Conservation (phyloP, 2,329 filamentous ascomycete genomes). For the Massarina eburnea region DNA sequence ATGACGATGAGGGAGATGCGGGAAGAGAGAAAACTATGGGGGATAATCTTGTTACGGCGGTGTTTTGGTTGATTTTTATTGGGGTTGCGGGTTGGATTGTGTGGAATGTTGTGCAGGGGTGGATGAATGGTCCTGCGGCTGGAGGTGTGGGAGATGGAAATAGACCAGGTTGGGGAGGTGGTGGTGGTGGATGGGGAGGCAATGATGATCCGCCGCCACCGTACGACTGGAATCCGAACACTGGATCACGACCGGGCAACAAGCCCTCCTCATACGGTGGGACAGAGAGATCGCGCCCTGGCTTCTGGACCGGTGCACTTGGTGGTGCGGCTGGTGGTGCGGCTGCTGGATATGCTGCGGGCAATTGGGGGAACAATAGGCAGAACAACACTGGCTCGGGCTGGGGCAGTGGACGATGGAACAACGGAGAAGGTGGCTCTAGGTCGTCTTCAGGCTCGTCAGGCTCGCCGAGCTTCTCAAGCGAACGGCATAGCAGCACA, state of each 20-base stretch:
- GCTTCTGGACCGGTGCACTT: constrained; percentile 72
- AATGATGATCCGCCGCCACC: constrained; percentile 55
- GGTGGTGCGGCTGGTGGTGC: constrained; percentile 71
- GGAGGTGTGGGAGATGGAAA: constrained; percentile 24
- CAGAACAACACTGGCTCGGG: constrained; percentile 43
- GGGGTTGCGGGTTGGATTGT: constrained; percentile 63
- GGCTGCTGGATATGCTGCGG: constrained; percentile 60
- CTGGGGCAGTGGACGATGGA: constrained; percentile 36
- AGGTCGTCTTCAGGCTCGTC: constrained; percentile 33
- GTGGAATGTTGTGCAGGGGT: constrained; percentile 53
- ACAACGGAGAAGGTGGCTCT: constrained; percentile 41
- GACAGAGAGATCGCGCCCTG: constrained; percentile 64
- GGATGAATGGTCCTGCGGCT: constrained; percentile 23
- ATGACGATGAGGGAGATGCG: constrained; percentile 37
- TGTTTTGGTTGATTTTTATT: constrained; percentile 67
- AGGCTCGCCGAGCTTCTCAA: constrained; percentile 41
- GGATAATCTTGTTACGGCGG: constrained; percentile 33
- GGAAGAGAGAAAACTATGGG: constrained; percentile 27
- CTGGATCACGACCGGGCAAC: constrained; percentile 22
- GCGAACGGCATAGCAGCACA: constrained; percentile 65
- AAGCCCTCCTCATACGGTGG: constrained; percentile 16
- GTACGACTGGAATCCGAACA: constrained; percentile 43
- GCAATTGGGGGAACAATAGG: constrained; percentile 45
- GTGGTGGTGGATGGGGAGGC: constrained; percentile 41
- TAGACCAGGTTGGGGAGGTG: constrained; percentile 43